Conservation (phyloP, 1,284 basidiomycete genomes). For the Psilocybe mexicana region DNA sequence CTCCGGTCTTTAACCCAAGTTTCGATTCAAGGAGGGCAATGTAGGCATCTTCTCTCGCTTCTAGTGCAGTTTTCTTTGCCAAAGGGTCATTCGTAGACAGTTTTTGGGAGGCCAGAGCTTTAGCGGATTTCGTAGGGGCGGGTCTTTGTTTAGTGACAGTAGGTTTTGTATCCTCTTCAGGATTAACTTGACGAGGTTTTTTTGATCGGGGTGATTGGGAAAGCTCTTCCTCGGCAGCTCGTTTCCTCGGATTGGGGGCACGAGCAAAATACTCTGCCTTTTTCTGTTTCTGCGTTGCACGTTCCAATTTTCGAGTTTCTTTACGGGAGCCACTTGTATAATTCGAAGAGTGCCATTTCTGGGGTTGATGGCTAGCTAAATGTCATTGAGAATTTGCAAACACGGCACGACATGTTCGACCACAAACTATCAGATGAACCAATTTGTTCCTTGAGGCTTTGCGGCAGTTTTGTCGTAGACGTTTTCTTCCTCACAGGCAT, state of each 20-base stretch:
- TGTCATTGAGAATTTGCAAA: constrained; percentile 10
- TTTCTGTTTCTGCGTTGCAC: constrained; percentile 56
- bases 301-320: constrained; percentile 63
- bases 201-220: constrained; percentile 45
- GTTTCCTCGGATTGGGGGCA: constrained; percentile 27
- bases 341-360: constrained; percentile 12
- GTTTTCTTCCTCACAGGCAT: constrained; percentile 38
- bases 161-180: neutral
- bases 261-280: constrained; percentile 56
- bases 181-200: constrained; percentile 32
- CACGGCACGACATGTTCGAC: neutral
- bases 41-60: constrained; percentile 73
- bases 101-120: constrained; percentile 6
- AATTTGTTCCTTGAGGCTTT: constrained; percentile 40
- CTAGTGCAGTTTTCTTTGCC: constrained; percentile 25
- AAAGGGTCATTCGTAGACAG: neutral
- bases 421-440: constrained; percentile 19
- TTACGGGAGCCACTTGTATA: constrained; percentile 35
- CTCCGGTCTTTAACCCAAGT: constrained; percentile 53
- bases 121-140: neutral
- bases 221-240: constrained; percentile 41
- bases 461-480: constrained; percentile 43
- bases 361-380: constrained; percentile 24
- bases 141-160: neutral
- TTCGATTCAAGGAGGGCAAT: constrained; percentile 78